These are phyloP conservation scores for Fusarium nisikadoi DNA, from an alignment of 2,329 filamentous ascomycete species.

Conservation along the genomic window DNA sequence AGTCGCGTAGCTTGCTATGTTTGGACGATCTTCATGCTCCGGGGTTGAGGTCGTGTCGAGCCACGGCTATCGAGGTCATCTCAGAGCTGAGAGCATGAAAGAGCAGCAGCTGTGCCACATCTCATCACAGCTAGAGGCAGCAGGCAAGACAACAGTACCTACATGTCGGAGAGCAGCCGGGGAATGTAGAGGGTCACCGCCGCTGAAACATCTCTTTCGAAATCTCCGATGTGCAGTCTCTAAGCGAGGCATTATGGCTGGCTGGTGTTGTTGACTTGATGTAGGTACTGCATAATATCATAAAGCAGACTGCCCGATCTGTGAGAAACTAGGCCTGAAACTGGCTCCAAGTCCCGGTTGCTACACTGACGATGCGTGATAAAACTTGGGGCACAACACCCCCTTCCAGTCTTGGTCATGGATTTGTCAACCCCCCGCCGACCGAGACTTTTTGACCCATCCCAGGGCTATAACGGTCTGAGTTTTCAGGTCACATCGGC, in stretches of 20 bases:
- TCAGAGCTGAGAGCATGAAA: slow-evolving; percentile 14
- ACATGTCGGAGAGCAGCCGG: slow-evolving; percentile 21
- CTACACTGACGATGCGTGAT: slow-evolving; percentile 37
- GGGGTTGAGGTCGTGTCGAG: slow-evolving; percentile 23
- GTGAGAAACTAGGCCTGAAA: slow-evolving; percentile 32
- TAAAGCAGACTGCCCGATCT: slow-evolving; percentile 34
- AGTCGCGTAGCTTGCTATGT: slow-evolving; percentile 20
- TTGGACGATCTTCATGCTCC: slow-evolving; percentile 11
- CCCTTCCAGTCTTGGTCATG: slow-evolving; percentile 39
- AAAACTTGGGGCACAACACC: slow-evolving; percentile 18
- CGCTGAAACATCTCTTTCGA: slow-evolving; percentile 36
- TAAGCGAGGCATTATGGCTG: slow-evolving; percentile 37
- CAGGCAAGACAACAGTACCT: background rate
- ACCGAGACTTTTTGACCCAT: slow-evolving; percentile 20
- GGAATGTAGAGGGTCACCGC: slow-evolving; percentile 20
- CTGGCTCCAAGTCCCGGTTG: slow-evolving; percentile 33
- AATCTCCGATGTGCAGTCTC: slow-evolving; percentile 44
- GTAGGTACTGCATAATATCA: slow-evolving; percentile 25
- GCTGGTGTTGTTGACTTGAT: slow-evolving; percentile 23
- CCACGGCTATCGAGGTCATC: slow-evolving; percentile 21
- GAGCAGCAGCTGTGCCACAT: slow-evolving; percentile 17
- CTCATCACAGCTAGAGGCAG: background rate
- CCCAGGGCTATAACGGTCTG: slow-evolving; percentile 37
- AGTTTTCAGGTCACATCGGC: slow-evolving; percentile 38
- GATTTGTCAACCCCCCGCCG: slow-evolving; percentile 38